phyloP scores from a whole-genome alignment of 768 basidiomycete genomes.

The Trametopsis cervina region DNA sequence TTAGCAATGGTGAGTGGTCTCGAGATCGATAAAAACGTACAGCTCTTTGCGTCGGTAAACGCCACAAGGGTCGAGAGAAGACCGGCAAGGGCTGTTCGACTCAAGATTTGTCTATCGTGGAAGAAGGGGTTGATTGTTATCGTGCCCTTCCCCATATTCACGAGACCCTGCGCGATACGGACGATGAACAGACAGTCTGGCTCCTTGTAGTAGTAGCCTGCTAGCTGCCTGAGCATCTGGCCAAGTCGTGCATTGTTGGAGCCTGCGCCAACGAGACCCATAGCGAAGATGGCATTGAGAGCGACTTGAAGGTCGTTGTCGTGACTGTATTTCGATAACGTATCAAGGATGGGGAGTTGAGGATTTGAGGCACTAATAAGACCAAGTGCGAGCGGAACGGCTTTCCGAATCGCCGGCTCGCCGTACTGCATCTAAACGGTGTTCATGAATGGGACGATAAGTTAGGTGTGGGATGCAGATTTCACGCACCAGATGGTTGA shows the following conservation, averaged over 20 bases:
- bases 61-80: slow-evolving; percentile 82
- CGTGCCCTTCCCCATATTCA: slow-evolving; percentile 99
- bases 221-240: slow-evolving; percentile 95
- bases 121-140: slow-evolving; percentile 97
- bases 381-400: slow-evolving; percentile 91
- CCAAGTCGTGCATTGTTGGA: slow-evolving; percentile 98
- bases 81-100: slow-evolving; percentile 82
- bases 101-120: slow-evolving; percentile 86
- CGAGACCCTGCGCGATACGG: slow-evolving; percentile 89
- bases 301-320: slow-evolving; percentile 97
- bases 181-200: slow-evolving; percentile 96
- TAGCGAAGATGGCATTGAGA: slow-evolving; percentile 94
- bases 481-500: slow-evolving; percentile 84
- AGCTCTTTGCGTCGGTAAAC: slow-evolving; percentile 90
- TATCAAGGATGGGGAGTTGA: slow-evolving; percentile 89
- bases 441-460: neutral
- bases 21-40: slow-evolving; percentile 43
- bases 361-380: slow-evolving; percentile 95
- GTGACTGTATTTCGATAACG: slow-evolving; percentile 97
- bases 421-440: slow-evolving; percentile 92
- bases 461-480: slow-evolving; percentile 4
- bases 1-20: neutral
- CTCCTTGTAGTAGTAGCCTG: slow-evolving; percentile 98
- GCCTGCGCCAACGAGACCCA: slow-evolving; percentile 97
- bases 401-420: slow-evolving; percentile 85